Evolutionary conservation across 2,329 filamentous ascomycete genomes (phyloP), one percentile per base, ranked within the genome.

Genomic region (Talaromyces amestolkiae): DNA sequence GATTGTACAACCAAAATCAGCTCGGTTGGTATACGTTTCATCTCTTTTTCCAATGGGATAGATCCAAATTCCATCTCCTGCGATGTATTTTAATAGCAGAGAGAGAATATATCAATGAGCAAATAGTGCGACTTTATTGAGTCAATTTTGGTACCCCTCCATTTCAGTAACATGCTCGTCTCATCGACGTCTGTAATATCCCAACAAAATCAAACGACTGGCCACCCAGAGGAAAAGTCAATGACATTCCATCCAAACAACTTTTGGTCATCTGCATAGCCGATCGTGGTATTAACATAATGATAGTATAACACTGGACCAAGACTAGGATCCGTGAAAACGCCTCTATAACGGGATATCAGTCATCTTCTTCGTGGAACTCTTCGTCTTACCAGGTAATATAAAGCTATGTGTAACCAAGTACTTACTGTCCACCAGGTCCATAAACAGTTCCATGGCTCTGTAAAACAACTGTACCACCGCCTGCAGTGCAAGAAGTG

Each of bases 221-320:
- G 82, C 82, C 81, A 83, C 11, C 81, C 81, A 47, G 70, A 73
- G 10, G 74, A 77, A 71, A 80, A 83, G 47, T 73, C 74, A 43
- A 83, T 70, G 6, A 63, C 67, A 65, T 83, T 83, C 80, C 80
- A 83, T 7, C 82, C 81, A 70, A 83, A 83, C 31, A 76, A 70
- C 58, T 81, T 81, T 43, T 81, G 68, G 1, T 75, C 76, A 70
- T 87, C 84, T 0, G 73, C 79, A 64, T 85, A 81, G 1, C 85
- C 84, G 67, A 86, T 79, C 1, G 74, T 79, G 0, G 82, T 86
- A 68, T 88, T 78, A 2, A 86, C 77, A 69, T 88, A 88, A 69
- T 89, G 86, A 70, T 89, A 89, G 73, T 89, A 89, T 7, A 89
- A 77, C 9, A 89, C 80, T 6, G 83, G 80, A 1, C 86, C 86